A percentile compares a stretch with the other conserved stretches of the same genome.
phyloP scores from a whole-genome alignment of 2,329 filamentous ascomycete species.

The Monilinia laxa region DNA sequence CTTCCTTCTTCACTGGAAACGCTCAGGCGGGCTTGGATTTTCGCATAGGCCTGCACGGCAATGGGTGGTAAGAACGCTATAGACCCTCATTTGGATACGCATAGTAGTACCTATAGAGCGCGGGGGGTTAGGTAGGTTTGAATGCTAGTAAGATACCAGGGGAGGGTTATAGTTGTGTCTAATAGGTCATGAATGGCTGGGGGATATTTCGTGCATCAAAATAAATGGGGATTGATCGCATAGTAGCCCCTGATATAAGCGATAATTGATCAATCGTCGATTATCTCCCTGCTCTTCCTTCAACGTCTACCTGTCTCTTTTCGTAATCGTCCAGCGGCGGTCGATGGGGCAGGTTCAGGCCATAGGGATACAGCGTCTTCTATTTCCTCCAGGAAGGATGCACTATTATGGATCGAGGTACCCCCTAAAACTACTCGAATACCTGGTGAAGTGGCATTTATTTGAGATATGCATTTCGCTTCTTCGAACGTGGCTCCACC shows the following conservation, averaged over 20 bases:
- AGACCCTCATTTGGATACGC: neutral
- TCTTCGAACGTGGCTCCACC: constrained; percentile 96
- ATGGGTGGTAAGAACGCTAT: no score
- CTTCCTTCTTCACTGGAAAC: neutral
- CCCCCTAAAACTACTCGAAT: constrained; percentile 86
- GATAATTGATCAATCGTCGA: neutral
- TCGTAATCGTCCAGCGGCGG: constrained; percentile 40
- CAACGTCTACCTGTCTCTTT: constrained; percentile 40
- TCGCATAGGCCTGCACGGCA: neutral
- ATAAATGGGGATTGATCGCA: neutral
- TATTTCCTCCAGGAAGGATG: constrained; percentile 85
- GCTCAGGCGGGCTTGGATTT: neutral
- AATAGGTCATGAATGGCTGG: neutral
- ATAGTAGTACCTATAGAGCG: neutral
- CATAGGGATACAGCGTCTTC: constrained; percentile 84
- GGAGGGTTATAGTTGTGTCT: no score
- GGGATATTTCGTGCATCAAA: neutral
- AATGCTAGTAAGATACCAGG: neutral
- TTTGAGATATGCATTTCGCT: constrained; percentile 90
- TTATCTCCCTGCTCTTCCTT: neutral
- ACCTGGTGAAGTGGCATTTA: constrained; percentile 88
- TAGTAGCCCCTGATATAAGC: neutral
- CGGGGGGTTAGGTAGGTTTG: no score
- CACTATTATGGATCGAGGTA: constrained; percentile 84
- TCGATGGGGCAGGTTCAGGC: constrained; percentile 61